These are phyloP conservation scores for Eremothecium sinecaudum DNA, from an alignment of 1,139 yeast genomes.

Conservation along the genomic window DNA sequence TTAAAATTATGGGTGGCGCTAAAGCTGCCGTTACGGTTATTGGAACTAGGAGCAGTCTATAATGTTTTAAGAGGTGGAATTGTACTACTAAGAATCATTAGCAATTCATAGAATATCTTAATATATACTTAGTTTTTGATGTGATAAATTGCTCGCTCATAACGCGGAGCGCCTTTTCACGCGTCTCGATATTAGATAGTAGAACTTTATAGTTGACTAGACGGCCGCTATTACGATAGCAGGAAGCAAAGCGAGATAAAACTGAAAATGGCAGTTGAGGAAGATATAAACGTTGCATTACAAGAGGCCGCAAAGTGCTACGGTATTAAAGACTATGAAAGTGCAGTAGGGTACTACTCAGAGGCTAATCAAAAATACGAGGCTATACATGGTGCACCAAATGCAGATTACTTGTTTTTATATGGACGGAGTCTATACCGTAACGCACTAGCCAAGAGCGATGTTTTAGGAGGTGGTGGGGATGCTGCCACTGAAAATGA, in stretches of 20 bases:
- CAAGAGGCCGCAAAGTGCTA: constrained; percentile 53
- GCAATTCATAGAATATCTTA: too few species aligned
- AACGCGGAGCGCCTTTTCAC: too few species aligned
- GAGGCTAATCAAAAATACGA: constrained; percentile 57
- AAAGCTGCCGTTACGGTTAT: too few species aligned
- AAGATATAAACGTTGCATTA: constrained; percentile 39
- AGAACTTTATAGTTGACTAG: too few species aligned
- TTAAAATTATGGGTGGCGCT: too few species aligned
- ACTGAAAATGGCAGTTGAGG: constrained; percentile 15
- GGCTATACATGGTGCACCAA: constrained; percentile 47
- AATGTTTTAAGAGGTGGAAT: too few species aligned
- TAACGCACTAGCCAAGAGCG: constrained; percentile 64
- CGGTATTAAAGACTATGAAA: constrained; percentile 55
- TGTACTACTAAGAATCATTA: too few species aligned
- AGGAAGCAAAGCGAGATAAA: constrained; percentile 8
- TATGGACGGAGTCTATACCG: constrained; percentile 79
- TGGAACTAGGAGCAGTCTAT: too few species aligned
- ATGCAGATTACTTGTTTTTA: constrained; percentile 61
- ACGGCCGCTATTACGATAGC: too few species aligned
- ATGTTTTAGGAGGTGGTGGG: constrained; percentile 61
- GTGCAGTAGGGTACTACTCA: constrained; percentile 63
- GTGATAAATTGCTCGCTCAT: too few species aligned
- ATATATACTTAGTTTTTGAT: too few species aligned
- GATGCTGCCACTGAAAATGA: constrained; percentile 16
- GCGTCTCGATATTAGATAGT: too few species aligned